Evolutionary conservation across 148 eudicot genomes (phyloP).

Genomic region (Hydrangea macrophylla): DNA sequence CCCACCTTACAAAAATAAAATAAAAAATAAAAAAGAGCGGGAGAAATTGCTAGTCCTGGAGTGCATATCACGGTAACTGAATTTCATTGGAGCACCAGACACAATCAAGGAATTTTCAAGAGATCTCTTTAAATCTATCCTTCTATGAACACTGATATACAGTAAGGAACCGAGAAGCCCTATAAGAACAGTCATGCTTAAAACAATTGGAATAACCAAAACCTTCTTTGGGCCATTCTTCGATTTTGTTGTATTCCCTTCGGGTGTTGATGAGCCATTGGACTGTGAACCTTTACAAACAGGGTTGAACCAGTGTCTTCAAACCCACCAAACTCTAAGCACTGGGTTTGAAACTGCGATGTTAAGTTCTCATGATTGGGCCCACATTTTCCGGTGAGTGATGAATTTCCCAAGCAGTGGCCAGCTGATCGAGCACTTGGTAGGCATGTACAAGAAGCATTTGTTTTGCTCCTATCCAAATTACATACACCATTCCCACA

Average conservation of each 20-base stretch:
- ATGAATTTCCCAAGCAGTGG: constrained; percentile 52
- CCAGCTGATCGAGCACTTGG: constrained; percentile 48
- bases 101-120: constrained; percentile 64
- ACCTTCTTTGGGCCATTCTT: constrained; percentile 40
- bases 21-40: constrained; percentile 18
- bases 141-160: constrained; percentile 55
- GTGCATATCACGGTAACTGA: constrained; percentile 74
- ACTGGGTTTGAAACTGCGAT: constrained; percentile 48
- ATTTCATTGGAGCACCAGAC: constrained; percentile 73
- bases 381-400: constrained; percentile 60
- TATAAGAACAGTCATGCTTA: constrained; percentile 58
- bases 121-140: constrained; percentile 47
- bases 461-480: constrained; percentile 58
- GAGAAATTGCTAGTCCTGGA: constrained; percentile 60
- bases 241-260: constrained; percentile 9
- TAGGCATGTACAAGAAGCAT: constrained; percentile 64
- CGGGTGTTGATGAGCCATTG: constrained; percentile 29
- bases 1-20: neutral
- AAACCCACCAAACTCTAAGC: constrained; percentile 84
- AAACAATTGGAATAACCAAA: constrained; percentile 72
- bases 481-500: constrained; percentile 88
- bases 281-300: constrained; percentile 63
- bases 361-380: constrained; percentile 35
- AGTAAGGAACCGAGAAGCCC: constrained; percentile 58
- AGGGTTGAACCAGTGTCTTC: constrained; percentile 81